Evolutionary conservation across 2,329 filamentous ascomycete genomes (phyloP), one percentile per base, ranked within the genome.

Genomic region (Zymoseptoria tritici): DNA sequence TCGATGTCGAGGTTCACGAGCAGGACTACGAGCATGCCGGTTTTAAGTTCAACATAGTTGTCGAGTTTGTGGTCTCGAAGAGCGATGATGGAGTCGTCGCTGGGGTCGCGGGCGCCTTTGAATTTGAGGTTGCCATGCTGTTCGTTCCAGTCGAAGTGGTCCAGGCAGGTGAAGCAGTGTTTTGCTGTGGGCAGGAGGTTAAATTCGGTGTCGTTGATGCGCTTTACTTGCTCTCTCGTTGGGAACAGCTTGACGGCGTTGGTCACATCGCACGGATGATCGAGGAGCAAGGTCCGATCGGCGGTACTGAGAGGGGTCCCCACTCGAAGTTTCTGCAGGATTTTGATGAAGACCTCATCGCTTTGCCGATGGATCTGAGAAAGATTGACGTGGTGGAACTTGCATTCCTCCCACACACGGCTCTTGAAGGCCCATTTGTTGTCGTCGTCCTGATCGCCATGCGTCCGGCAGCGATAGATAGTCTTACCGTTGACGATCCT

Each of bases 381-480:
- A 0, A 87, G 74, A 8, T 83, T 75, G 1, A 85, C 72, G 59
- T 83, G 76, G 1, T 68, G 69, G 65, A 87, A 86, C 1, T 79
- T 64, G 62, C 82, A 82, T 52, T 80, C 72, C 11, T 73, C 60
- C 85, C 85, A 88, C 0, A 78, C 79, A 1, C 70, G 59, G 63
- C 81, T 84, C 19, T 76, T 73, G 64, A 87, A 87, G 0, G 84
- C 84, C 81, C 83, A 87, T 64, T 83, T 84, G 9, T 86, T 79
- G 13, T 69, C 71, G 22, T 83, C 78, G 4, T 66, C 59, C 57
- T 76, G 83, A 22, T 61, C 57, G 7, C 74, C 72, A 55, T 79
- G 76, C 5, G 61, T 50, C 1, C 62, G 54, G 60, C 76, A 78
- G 13, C 66, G 68, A 54, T 77, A 70, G 19, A 62, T 55, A 13